These are phyloP conservation scores for Cucurbita ficifolia DNA, from an alignment of 306 rosid genomes.

Conservation along the genomic window DNA sequence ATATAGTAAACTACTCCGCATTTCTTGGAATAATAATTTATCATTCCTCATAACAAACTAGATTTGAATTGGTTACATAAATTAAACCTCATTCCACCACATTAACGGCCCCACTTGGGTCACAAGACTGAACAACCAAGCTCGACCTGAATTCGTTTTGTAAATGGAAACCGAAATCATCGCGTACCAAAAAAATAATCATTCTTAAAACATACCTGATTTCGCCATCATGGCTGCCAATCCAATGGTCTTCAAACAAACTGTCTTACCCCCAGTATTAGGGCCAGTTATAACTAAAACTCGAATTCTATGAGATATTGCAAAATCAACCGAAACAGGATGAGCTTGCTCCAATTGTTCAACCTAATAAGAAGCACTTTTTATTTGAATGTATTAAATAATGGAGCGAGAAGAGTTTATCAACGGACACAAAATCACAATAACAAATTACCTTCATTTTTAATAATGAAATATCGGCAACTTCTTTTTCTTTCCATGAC, in stretches of 20 bases:
- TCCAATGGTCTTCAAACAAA: conserved; percentile 82
- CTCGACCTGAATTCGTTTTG: neutral
- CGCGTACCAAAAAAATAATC: neutral
- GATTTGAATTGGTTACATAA: neutral
- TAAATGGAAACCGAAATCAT: neutral
- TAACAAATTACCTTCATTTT: conserved; percentile 1
- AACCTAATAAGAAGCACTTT: conserved; percentile 38
- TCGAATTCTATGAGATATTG: conserved; percentile 42
- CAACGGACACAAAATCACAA: neutral
- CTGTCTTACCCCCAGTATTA: conserved; percentile 91
- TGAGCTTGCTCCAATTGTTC: conserved; percentile 26
- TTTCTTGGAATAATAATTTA: neutral
- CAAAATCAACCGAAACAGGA: conserved; percentile 81
- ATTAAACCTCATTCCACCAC: neutral
- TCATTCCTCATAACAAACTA: neutral
- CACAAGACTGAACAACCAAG: neutral
- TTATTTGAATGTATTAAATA: neutral
- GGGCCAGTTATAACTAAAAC: conserved; percentile 91
- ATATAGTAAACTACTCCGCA: neutral
- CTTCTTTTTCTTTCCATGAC: conserved; percentile 14
- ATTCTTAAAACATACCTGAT: conserved; percentile 46
- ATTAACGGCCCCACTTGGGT: neutral
- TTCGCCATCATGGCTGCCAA: conserved; percentile 97
- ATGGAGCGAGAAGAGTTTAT: neutral
- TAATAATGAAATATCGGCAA: conserved; percentile 9